A percentile compares a stretch with the other conserved stretches of the same genome.
These are phyloP conservation scores for Discostella stelligera DNA, from an alignment of 352 stramenopile species.

Conservation along the genomic window DNA sequence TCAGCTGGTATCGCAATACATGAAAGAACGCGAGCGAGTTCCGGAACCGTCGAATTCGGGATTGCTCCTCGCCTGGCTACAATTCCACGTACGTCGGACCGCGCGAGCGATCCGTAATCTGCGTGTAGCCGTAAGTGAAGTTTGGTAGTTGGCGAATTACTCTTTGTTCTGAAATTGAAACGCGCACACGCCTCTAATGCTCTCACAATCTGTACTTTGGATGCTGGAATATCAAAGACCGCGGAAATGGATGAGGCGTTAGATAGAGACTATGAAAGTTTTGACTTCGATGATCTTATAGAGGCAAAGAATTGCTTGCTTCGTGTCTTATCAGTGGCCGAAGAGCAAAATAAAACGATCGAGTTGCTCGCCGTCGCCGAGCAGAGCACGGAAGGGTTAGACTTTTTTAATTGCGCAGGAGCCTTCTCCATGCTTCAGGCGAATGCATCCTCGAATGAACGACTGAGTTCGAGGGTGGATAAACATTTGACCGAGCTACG, in stretches of 20 bases:
- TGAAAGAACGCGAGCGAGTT: conserved; percentile 48
- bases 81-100: conserved; percentile 57
- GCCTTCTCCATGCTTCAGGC: conserved; percentile 40
- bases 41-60: conserved; percentile 41
- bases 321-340: conserved; percentile 45
- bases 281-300: conserved; percentile 48
- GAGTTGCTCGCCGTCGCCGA: conserved; percentile 36
- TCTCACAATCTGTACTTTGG: background rate
- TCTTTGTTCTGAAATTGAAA: too few relatives aligned
- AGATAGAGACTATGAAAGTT: conserved; percentile 39
- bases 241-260: conserved; percentile 49
- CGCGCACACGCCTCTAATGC: background rate
- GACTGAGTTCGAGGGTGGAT: conserved; percentile 47
- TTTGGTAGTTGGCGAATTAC: too few relatives aligned
- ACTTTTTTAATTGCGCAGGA: conserved; percentile 43
- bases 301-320: conserved; percentile 54
- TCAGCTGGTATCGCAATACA: conserved; percentile 33
- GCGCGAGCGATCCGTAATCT: conserved; percentile 44
- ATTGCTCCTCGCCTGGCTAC: conserved; percentile 46
- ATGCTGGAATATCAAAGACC: conserved; percentile 14
- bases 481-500: conserved; percentile 56
- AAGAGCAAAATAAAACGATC: conserved; percentile 54
- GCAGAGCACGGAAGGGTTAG: conserved; percentile 35
- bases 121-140: conserved; percentile 18
- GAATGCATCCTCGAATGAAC: conserved; percentile 47